Conservation (phyloP, 2,329 filamentous ascomycete species). For the Aspergillus niger region DNA sequence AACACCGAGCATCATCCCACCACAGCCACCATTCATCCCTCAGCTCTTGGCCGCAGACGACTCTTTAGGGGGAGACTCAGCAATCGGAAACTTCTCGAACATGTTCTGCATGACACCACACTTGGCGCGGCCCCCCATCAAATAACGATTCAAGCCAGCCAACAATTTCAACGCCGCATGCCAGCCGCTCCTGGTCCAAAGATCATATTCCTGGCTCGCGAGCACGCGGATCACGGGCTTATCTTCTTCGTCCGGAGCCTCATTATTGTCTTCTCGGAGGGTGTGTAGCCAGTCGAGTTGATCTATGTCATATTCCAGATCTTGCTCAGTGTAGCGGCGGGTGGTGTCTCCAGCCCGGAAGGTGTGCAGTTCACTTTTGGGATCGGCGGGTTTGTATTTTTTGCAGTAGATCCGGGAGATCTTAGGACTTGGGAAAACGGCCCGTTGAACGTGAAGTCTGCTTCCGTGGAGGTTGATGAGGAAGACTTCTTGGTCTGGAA, state of each 20-base stretch:
- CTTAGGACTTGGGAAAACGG: conserved; percentile 31
- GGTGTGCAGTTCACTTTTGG: neutral
- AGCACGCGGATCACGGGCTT: conserved; percentile 27
- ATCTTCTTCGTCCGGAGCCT: conserved; percentile 17
- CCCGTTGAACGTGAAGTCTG: conserved; percentile 31
- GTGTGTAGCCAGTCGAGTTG: conserved; percentile 18
- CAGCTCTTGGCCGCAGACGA: too few species aligned
- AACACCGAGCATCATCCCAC: too few species aligned
- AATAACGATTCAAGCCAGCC: conserved; percentile 27
- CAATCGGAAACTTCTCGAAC: conserved; percentile 23
- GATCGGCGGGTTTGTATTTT: conserved; percentile 13
- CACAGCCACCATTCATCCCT: too few species aligned
- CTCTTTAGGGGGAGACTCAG: neutral
- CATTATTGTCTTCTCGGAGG: too few species aligned
- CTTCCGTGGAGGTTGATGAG: conserved; percentile 32
- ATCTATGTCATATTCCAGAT: conserved; percentile 21
- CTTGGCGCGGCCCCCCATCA: conserved; percentile 30
- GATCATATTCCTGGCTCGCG: conserved; percentile 30
- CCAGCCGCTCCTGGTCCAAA: conserved; percentile 29
- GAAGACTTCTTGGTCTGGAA: conserved; percentile 35
- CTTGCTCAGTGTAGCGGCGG: conserved; percentile 20
- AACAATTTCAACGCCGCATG: conserved; percentile 20
- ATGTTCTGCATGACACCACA: conserved; percentile 27
- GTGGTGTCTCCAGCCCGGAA: neutral
- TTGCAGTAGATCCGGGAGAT: conserved; percentile 28